Conservation (phyloP, 768 basidiomycete species). For the Mycena albidolilacea region DNA sequence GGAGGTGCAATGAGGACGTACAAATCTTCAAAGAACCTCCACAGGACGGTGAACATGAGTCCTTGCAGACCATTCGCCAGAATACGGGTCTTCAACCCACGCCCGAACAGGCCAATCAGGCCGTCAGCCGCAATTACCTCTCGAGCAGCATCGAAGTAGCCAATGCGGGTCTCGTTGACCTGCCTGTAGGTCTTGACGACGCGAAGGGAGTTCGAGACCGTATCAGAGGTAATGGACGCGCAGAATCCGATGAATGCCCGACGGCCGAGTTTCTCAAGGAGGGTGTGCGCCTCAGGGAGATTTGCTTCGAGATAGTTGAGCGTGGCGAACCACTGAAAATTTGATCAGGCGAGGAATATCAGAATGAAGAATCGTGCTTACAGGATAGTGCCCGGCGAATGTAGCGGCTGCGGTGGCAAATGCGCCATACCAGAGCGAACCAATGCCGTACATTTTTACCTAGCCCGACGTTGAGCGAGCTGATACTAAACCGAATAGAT, state of each 20-base stretch:
- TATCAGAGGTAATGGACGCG: constrained; percentile 90
- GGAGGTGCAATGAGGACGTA: constrained; percentile 56
- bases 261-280: constrained; percentile 74
- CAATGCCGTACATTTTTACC: constrained; percentile 83
- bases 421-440: constrained; percentile 91
- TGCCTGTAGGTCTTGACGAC: constrained; percentile 98
- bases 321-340: constrained; percentile 81
- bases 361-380: constrained; percentile 47
- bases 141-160: constrained; percentile 83
- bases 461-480: constrained; percentile 44
- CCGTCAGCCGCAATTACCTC: constrained; percentile 86
- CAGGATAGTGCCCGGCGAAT: constrained; percentile 93
- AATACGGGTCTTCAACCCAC: constrained; percentile 92
- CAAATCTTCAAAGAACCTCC: constrained; percentile 93
- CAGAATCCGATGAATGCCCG: constrained; percentile 94
- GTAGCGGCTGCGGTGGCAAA: constrained; percentile 94
- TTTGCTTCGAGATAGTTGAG: constrained; percentile 84
- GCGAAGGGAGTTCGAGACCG: constrained; percentile 87
- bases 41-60: constrained; percentile 90
- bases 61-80: constrained; percentile 94
- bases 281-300: constrained; percentile 70
- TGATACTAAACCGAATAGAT: neutral
- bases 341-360: neutral
- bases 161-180: constrained; percentile 85
- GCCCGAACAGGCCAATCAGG: constrained; percentile 83